A percentile compares a stretch with the other conserved stretches of the same genome.
phyloP scores from a whole-genome alignment of 306 rosid genomes.

The Corylus americana region DNA sequence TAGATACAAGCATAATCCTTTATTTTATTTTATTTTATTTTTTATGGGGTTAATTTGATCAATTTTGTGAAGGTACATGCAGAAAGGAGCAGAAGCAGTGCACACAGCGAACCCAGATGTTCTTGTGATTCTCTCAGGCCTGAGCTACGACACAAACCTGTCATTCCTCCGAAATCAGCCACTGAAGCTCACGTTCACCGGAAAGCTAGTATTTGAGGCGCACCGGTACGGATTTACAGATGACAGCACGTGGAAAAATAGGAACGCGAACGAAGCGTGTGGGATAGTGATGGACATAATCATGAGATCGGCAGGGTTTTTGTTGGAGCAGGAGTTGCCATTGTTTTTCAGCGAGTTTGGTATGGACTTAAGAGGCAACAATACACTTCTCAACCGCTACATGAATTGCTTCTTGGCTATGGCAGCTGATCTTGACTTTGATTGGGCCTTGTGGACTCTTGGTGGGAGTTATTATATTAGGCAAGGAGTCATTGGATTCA shows the following conservation, averaged over 20 bases:
- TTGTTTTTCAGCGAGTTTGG: constrained; percentile 86
- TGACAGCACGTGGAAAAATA: constrained; percentile 61
- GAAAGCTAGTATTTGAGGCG: constrained; percentile 66
- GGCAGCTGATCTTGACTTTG: constrained; percentile 78
- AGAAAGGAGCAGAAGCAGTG: constrained; percentile 87
- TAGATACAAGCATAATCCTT: constrained; percentile 18
- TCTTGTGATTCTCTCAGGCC: constrained; percentile 80
- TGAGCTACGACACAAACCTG: constrained; percentile 62
- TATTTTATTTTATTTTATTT: too few species aligned
- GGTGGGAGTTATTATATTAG: constrained; percentile 81
- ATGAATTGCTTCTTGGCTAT: constrained; percentile 59
- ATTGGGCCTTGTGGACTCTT: constrained; percentile 85
- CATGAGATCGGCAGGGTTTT: constrained; percentile 52
- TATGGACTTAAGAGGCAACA: constrained; percentile 68
- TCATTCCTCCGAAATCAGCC: constrained; percentile 53
- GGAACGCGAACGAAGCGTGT: constrained; percentile 86
- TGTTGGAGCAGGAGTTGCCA: constrained; percentile 71
- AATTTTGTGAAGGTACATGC: constrained; percentile 62
- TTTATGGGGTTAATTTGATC: too few species aligned
- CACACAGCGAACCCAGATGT: constrained; percentile 75
- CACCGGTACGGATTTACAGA: constrained; percentile 83
- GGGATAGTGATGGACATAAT: constrained; percentile 51
- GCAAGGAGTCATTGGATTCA: constrained; percentile 65
- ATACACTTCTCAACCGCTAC: constrained; percentile 71
- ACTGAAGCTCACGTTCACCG: constrained; percentile 49